These are phyloP conservation scores for Albugo candida DNA, from an alignment of 352 stramenopile species.

Conservation along the genomic window DNA sequence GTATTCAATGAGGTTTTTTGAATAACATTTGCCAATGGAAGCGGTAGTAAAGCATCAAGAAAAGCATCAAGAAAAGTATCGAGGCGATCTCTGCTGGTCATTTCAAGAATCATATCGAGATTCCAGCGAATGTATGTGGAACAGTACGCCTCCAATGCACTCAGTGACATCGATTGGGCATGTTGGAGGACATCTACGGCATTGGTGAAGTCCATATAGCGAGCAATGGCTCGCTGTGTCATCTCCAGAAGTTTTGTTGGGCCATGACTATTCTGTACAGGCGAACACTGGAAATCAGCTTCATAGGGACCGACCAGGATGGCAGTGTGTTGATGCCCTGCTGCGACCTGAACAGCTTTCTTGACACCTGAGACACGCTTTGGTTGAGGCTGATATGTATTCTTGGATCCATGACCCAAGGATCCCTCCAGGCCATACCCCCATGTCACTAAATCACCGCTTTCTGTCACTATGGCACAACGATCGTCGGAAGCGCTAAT, in stretches of 20 bases:
- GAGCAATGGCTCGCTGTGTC: constrained; percentile 24
- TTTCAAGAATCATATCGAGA: constrained; percentile 51
- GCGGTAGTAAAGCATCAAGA: constrained; percentile 40
- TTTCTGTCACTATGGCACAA: constrained; percentile 43
- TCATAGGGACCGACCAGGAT: constrained; percentile 34
- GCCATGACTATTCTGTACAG: neutral
- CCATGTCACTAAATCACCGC: constrained; percentile 57
- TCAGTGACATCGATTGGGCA: constrained; percentile 26
- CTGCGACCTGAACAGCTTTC: constrained; percentile 39
- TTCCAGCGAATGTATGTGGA: constrained; percentile 46
- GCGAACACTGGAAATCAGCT: constrained; percentile 8
- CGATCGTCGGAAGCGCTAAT: constrained; percentile 60
- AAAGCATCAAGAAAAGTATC: constrained; percentile 34
- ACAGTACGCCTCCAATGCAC: constrained; percentile 23
- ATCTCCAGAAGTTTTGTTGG: constrained; percentile 15
- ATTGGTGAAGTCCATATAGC: constrained; percentile 37
- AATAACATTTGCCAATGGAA: neutral
- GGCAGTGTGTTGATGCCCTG: constrained; percentile 55
- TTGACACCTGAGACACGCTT: constrained; percentile 57
- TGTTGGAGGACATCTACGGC: constrained; percentile 37
- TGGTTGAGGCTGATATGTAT: constrained; percentile 59
- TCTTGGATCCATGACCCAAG: constrained; percentile 41
- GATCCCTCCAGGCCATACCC: constrained; percentile 45
- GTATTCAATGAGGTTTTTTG: no score
- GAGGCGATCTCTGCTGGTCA: constrained; percentile 31